Evolutionary conservation across 1,139 yeast species (phyloP), one percentile per base, ranked within the genome.

Genomic region (Hansenula lynferdii): DNA sequence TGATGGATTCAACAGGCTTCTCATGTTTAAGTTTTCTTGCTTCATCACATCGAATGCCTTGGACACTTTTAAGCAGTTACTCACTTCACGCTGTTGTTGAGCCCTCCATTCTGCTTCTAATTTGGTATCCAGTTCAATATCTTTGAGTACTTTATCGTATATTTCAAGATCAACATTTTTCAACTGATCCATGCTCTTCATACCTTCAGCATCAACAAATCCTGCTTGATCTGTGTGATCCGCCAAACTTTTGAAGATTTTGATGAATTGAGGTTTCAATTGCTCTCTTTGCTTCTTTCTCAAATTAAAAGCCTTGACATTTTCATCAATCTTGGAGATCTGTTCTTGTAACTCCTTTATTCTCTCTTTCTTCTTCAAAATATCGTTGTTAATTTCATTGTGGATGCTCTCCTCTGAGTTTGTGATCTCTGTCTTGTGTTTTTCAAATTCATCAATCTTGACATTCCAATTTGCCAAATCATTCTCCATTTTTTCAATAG

Each of bases 251-350:
- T 53, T 54, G 41, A 65, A 57, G 5, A 61, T 33, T n/a, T 54
- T 44, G 10, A 37, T 35, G 7, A 64, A 31, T 26, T 52, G 54
- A 8, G 54, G 56, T 35, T 50, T 57, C 4, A 43, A 8, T 9
- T 43, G 38, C 20, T 67, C 72, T 11, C 52, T 35, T 10, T 50
- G 52, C 40, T 61, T 63, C 36, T 62, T 56, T 16, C 45, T 49
- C 2, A 50, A 41, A 15, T 54, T 44, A 25, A 58, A 50, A 22
- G 52, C 48, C 44, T 63, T 69, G 25, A 65, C 48, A 15, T 64
- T 64, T 7, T 70, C 72, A 37, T 72, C 77, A 3, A 64, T 45
- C 14, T 54, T 54, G 8, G 57, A 45, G 1, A 60, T 55, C 8
- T 54, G 50, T 25, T 54, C 48, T 34, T 62, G 63, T 6, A 58